A percentile compares a stretch with the other conserved stretches of the same genome.
These are phyloP conservation scores for Silene latifolia DNA, from an alignment of 148 eudicot genomes.

Conservation along the genomic window DNA sequence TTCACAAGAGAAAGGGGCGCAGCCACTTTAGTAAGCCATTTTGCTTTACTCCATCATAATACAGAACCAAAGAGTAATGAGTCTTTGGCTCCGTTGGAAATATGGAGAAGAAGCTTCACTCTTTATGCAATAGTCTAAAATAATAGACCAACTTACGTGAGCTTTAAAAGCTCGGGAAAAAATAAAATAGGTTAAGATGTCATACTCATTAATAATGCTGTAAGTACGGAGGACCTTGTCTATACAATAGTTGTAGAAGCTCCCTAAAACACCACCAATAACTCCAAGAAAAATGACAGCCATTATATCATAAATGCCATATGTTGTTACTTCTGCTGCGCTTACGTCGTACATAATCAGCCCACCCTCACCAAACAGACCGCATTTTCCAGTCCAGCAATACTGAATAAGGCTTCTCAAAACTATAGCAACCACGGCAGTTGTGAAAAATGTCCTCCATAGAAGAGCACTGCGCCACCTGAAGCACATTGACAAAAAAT, in stretches of 20 bases:
- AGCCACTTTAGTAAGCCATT: no score
- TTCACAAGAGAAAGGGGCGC: no score
- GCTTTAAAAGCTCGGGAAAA: background rate
- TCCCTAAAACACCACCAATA: constrained; percentile 48
- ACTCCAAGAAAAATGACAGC: constrained; percentile 44
- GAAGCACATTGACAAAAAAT: constrained; percentile 5
- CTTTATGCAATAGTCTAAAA: background rate
- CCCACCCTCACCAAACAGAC: constrained; percentile 53
- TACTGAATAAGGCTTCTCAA: constrained; percentile 38
- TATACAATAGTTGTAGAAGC: constrained; percentile 43
- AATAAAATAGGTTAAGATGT: constrained; percentile 3
- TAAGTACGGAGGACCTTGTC: constrained; percentile 53
- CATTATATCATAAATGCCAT: constrained; percentile 38
- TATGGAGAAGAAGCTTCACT: no score
- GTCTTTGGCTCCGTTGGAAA: no score
- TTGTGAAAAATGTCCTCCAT: constrained; percentile 57
- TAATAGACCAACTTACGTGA: background rate
- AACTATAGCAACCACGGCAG: constrained; percentile 50
- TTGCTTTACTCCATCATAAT: no score
- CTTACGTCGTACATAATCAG: constrained; percentile 56
- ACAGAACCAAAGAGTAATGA: no score
- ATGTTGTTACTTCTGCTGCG: constrained; percentile 25
- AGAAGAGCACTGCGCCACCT: constrained; percentile 69
- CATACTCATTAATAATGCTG: constrained; percentile 54
- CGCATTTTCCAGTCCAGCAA: constrained; percentile 47